These are phyloP conservation scores for Nidularia sp. DNA, from an alignment of 768 basidiomycete species.

Conservation along the genomic window DNA sequence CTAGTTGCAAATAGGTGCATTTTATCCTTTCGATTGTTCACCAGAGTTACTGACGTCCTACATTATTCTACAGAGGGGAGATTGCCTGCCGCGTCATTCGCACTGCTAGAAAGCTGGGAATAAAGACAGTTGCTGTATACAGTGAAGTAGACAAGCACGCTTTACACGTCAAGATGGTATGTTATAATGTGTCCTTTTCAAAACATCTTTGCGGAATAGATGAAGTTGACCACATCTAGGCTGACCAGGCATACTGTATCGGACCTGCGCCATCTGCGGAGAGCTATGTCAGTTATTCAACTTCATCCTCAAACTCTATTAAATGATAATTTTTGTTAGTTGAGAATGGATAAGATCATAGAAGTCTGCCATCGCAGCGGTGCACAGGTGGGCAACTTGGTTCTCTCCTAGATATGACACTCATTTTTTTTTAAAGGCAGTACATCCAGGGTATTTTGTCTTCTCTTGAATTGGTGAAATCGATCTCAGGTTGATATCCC, in stretches of 20 bases:
- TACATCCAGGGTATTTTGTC: conserved; percentile 77
- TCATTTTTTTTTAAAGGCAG: conserved; percentile 50
- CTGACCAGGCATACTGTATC: conserved; percentile 89
- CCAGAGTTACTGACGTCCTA: neutral
- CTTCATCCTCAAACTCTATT: neutral
- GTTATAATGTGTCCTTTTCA: conserved; percentile 5
- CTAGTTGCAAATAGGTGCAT: conserved; percentile 83
- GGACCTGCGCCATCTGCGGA: conserved; percentile 87
- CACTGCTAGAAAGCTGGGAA: conserved; percentile 82
- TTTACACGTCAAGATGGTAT: conserved; percentile 78
- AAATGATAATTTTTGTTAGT: conserved; percentile 32
- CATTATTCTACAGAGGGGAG: conserved; percentile 61
- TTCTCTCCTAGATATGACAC: neutral
- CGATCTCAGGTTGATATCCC: conserved; percentile 1
- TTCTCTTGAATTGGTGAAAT: too few relatives aligned
- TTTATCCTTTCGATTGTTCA: neutral
- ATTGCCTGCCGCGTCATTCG: conserved; percentile 95
- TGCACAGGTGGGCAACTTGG: conserved; percentile 61
- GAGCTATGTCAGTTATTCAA: conserved; percentile 68
- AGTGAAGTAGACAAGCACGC: conserved; percentile 82
- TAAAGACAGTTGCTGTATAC: conserved; percentile 90
- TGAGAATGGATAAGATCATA: conserved; percentile 85
- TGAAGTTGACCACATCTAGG: conserved; percentile 26
- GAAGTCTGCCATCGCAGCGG: conserved; percentile 77
- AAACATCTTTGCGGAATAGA: neutral